Evolutionary conservation across 345 rosid genomes (phyloP), one percentile per base, ranked within the genome.

Genomic region (Rhodamnia rubescens): DNA sequence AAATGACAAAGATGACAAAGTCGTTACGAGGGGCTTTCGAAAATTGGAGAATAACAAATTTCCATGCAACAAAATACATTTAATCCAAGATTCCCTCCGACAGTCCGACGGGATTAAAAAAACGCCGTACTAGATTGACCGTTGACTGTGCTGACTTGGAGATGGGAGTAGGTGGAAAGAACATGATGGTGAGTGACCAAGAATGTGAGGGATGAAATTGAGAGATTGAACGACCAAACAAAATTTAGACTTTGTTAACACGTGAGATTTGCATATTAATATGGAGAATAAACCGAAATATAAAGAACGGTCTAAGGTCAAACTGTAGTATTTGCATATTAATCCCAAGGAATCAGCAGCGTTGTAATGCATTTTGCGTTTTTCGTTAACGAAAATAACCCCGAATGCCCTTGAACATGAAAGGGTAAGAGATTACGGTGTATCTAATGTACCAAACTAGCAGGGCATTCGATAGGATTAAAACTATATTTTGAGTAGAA

Each of bases 1-100:
- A 47, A 8, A 64, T 0, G 44, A 64, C 18, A 32, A 4, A 32
- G 40, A 32, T 2, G 0, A 16, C 3, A 8, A 8, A 20, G 0
- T 32, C 74, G 1, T 61, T 61, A 1, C 11, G 7, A 29, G 11
- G 29, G 11, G 8, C 8, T 61, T 61, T 61, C 8, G 18, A 7
- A 3, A 61, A 29, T 29, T 5, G 0, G 16, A 61, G 11, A 15
- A 27, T 29, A 1, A 9, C 54, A 18, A 61, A 29, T 8, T 69
- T 69, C 3, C 42, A 69, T 8, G 4, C 4, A 4, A 24, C 7
- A 20, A 69, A 8, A 9, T 69, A 36, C 13, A 18, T 32, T 18
- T 18, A 9, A 69, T 69, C 2, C 78, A 9, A 36, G 78, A 69
- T 32, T 29, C 42, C 74, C 13, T 32, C 78, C 13, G 9, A 32